phyloP scores from a whole-genome alignment of 108 stramenopile species.

The Cylindrotheca fusiformis region DNA sequence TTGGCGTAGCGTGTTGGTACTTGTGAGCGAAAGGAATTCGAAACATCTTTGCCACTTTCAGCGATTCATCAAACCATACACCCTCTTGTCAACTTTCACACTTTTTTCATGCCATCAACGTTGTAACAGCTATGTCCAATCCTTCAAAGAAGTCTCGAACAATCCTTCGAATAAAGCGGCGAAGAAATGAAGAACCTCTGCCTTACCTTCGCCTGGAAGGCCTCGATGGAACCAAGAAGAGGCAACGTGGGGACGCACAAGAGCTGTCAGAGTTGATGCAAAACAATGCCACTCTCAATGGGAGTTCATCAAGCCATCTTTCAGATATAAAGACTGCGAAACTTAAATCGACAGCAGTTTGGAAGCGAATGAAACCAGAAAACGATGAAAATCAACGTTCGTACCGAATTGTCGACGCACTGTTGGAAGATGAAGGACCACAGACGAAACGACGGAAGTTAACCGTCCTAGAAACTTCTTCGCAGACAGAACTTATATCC shows the following conservation, averaged over 20 bases:
- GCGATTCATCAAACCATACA: too few relatives aligned
- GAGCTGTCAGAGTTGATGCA: neutral
- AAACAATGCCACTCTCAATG: neutral
- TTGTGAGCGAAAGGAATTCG: too few relatives aligned
- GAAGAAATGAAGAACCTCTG: constrained; percentile 27
- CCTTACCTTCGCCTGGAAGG: constrained; percentile 31
- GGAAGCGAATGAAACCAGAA: constrained; percentile 22
- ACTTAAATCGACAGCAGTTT: constrained; percentile 10
- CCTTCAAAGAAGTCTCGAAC: constrained; percentile 17
- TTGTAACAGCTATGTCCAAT: too few relatives aligned
- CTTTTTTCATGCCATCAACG: too few relatives aligned
- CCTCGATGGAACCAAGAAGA: neutral
- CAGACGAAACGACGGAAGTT: constrained; percentile 27
- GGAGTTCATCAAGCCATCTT: neutral
- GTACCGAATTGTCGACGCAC: constrained; percentile 31
- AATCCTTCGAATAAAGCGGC: constrained; percentile 32
- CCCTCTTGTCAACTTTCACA: too few relatives aligned
- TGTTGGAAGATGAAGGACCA: constrained; percentile 8
- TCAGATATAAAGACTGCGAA: neutral
- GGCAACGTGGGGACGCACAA: neutral
- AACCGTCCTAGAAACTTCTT: constrained; percentile 16
- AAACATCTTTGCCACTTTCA: too few relatives aligned
- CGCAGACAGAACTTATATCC: neutral
- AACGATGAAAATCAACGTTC: neutral
- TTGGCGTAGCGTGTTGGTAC: too few relatives aligned